phyloP scores from a whole-genome alignment of 2,329 filamentous ascomycete genomes.

The Magnaporthales sp. region DNA sequence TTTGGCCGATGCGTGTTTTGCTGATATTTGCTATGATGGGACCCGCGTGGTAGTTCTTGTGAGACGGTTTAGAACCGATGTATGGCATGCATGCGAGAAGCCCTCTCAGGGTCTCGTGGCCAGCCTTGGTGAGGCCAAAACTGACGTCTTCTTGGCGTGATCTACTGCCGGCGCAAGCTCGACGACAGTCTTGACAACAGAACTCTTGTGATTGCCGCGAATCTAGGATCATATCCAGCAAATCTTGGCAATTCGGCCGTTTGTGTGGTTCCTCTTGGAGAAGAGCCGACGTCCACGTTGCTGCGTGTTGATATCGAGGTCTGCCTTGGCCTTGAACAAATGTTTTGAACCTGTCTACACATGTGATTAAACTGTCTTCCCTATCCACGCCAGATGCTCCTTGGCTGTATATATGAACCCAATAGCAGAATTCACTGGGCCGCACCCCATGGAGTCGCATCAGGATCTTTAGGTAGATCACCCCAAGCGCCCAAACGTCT shows the following conservation, averaged over 20 bases:
- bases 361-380: background rate
- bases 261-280: background rate
- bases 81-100: background rate
- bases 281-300: background rate
- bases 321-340: background rate
- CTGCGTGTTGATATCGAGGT: background rate
- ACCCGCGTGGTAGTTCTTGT: background rate
- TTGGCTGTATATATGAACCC: background rate
- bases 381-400: background rate
- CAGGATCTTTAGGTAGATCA: background rate
- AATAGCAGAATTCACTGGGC: background rate
- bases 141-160: too few species aligned
- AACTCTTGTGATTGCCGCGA: background rate
- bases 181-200: background rate
- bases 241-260: background rate
- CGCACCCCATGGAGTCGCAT: background rate
- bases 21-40: background rate
- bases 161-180: background rate
- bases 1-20: background rate
- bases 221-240: background rate
- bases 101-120: background rate
- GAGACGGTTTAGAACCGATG: background rate
- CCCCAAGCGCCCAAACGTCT: background rate
- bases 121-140: background rate
- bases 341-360: background rate